Base-by-base conservation (phyloP, 768 basidiomycete genomes). In the Russula earlei region DNA sequence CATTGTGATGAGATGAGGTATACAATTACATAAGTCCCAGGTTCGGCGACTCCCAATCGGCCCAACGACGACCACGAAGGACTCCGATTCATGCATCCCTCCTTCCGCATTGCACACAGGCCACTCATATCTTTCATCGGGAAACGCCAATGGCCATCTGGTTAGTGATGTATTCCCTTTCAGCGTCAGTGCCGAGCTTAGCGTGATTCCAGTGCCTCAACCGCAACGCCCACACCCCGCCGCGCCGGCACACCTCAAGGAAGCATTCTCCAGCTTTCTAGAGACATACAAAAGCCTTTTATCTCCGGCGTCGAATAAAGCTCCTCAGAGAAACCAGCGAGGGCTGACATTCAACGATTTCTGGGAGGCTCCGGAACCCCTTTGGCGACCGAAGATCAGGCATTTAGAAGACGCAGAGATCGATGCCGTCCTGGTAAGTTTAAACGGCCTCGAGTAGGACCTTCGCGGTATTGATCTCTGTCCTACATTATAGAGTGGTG, bases 281-380 rank as follows among this genome's bases (percentile, higher is more conserved):
- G 71, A 69, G 42, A 75, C 69, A 58, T 61, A 68, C 46, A 63
- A 69, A n/a, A 59, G 65, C 2, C 25, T 10, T 34, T 29, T 22
- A 5, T 45, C 33, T 11, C 20, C 25, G 10, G 14, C 31, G 20
- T 37, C 20, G 41, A 34, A 19, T 22, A 14, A 12, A 40, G 52
- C 20, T 4, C 3, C 15, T 38, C 36, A 24, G 11, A 12, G 50
- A 25, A 24, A 27, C 22, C 27, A 49, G 9, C 62, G 57, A 11
- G 55, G 62, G 7, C 36, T 5, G 36, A 53, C 27, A 17, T 76
- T 71, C 62, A 65, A 42, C 63, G 80, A 75, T 40, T 85, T 79
- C 66, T 88, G 87, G 87, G 77, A 87, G 49, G 83, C 81, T 4
- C 86, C 87, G 0, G 64, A 74, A 9, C 73, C 75, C 46, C 73